Evolutionary conservation across 1,284 basidiomycete species (phyloP), one percentile per base, ranked within the genome.

Genomic region (Malassezia brasiliensis): DNA sequence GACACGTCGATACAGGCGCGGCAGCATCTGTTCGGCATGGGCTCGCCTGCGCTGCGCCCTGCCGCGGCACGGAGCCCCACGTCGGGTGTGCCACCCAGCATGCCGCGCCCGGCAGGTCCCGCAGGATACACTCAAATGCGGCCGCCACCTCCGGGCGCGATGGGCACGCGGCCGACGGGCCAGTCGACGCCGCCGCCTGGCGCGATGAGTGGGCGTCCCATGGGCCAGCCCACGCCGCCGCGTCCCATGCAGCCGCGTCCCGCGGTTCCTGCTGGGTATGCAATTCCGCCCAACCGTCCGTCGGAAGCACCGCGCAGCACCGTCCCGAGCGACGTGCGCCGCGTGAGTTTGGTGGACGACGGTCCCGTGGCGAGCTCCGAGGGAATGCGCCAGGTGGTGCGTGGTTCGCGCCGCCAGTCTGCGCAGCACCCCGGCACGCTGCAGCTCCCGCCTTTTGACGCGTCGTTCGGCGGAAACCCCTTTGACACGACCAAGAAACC

Each of bases 281-380:
- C 25, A 7, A 17, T 19, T 9, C 28, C 28, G 20, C 8, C 41
- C 11, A 30, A 15, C 14, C 42, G 42, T 19, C 42, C 42, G 10
- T n/a, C 9, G n/a, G 25, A 19, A n/a, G 42, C 45, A 14, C 15
- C 17, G 31, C 59, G 60, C 35, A 3, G 36, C 5, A 7, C 30
- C 20, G 49, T 47, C 37, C 54, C 49, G n/a, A 20, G 30, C 17
- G 32, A 30, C 30, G 41, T 57, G 39, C 37, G 45, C 15, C 69
- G 72, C 22, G 66, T 73, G 59, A 67, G 63, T 40, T 52, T 74
- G 30, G 67, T 70, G 20, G 72, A 74, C 39, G 72, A 74, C 37
- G 72, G 72, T 2, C 72, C 72, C 41, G 68, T 72, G 17, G 65
- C 68, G 1, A 57, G 52, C 15, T 51, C 64, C 0, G 58, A 63